Evolutionary conservation across 2,329 filamentous ascomycete genomes (phyloP).

Genomic region (Claviceps sp.): DNA sequence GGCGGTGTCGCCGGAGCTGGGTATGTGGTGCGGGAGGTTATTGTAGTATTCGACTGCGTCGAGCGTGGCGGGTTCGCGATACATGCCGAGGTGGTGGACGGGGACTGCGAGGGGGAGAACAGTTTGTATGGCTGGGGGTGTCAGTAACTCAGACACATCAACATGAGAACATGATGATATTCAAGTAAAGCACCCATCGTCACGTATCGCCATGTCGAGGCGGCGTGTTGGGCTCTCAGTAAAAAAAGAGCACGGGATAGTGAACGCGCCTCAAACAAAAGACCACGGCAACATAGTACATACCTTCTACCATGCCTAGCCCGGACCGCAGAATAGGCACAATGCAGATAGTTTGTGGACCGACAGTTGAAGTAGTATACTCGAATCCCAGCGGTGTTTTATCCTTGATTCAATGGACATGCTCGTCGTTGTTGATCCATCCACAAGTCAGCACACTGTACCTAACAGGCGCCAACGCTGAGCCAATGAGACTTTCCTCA

Average conservation of each 20-base stretch:
- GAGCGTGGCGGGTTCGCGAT: conserved; percentile 76
- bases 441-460: not conserved
- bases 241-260: not conserved
- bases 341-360: conserved; percentile 58
- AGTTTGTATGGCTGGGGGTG: conserved; percentile 53
- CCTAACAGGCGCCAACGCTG: not conserved
- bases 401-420: conserved; percentile 37
- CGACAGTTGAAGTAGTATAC: conserved; percentile 53
- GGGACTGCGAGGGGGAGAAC: conserved; percentile 70
- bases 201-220: too few relatives aligned
- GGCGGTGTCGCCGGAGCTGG: conserved; percentile 19
- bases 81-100: conserved; percentile 88
- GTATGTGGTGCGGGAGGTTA: conserved; percentile 68
- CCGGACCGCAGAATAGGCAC: conserved; percentile 90
- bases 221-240: not conserved
- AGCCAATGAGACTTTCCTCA: too few relatives aligned
- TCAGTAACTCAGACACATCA: not conserved
- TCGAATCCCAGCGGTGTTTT: conserved; percentile 65
- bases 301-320: conserved; percentile 78
- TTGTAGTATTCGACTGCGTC: conserved; percentile 96
- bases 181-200: too few relatives aligned
- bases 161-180: too few relatives aligned
- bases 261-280: not conserved
- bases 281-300: not conserved
- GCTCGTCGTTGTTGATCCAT: not conserved